phyloP scores from a whole-genome alignment of 2,329 filamentous ascomycete genomes.

The Fusarium agapanthi region DNA sequence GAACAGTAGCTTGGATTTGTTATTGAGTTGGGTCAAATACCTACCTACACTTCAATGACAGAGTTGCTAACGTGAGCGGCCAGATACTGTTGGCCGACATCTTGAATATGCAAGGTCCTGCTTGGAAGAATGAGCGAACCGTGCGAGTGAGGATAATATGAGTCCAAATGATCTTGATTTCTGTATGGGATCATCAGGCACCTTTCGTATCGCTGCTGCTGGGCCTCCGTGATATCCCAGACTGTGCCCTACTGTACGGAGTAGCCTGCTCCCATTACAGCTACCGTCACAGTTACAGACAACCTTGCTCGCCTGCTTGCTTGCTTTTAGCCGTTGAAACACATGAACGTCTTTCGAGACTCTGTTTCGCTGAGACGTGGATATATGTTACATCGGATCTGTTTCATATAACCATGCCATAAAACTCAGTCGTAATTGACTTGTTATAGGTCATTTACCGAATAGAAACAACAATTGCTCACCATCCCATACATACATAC shows the following conservation, averaged over 20 bases:
- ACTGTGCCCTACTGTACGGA: neutral
- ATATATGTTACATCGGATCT: slow-evolving; percentile 13
- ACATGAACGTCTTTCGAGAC: slow-evolving; percentile 18
- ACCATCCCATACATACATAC: slow-evolving; percentile 5
- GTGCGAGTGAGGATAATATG: neutral
- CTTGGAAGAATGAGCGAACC: slow-evolving; percentile 7
- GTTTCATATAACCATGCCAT: neutral
- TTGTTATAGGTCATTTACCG: neutral
- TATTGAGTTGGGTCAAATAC: neutral
- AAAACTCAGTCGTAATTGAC: neutral
- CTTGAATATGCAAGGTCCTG: neutral
- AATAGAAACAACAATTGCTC: slow-evolving; percentile 11
- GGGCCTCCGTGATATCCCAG: neutral
- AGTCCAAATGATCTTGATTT: neutral
- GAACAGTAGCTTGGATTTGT: neutral
- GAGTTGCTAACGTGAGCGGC: neutral
- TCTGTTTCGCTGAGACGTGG: slow-evolving; percentile 33
- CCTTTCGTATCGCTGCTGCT: neutral
- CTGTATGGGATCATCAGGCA: neutral
- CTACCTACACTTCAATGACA: neutral
- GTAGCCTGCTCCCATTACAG: neutral
- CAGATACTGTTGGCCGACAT: neutral
- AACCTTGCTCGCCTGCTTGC: slow-evolving; percentile 1
- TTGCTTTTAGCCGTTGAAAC: slow-evolving; percentile 27
- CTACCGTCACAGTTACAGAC: neutral